Percentiles rank a stretch among this genome's conserved stretches.
Evolutionary conservation across 2,329 filamentous ascomycete species (phyloP).

Genomic region (Amylocarpus encephaloides): DNA sequence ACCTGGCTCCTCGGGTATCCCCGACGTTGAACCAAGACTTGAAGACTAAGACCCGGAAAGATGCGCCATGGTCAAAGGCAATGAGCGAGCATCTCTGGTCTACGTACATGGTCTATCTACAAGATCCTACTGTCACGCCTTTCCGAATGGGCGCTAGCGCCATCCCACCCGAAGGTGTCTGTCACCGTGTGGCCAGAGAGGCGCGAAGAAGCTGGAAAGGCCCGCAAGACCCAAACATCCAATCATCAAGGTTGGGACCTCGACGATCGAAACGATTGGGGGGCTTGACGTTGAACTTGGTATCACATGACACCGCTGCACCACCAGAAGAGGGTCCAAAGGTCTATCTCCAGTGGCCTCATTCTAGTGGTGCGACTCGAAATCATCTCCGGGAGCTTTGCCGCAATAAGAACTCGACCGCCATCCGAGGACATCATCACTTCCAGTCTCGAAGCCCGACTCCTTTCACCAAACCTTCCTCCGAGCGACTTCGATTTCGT

Average conservation of each 20-base stretch:
- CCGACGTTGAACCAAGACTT: constrained; percentile 22
- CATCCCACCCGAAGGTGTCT: constrained; percentile 59
- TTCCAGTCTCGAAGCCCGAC: constrained; percentile 48
- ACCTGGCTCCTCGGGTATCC: constrained; percentile 2
- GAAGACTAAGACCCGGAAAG: constrained; percentile 27
- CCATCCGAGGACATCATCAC: constrained; percentile 39
- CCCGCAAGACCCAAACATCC: constrained; percentile 35
- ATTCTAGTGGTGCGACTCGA: constrained; percentile 56
- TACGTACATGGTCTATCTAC: constrained; percentile 57
- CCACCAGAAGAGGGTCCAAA: constrained; percentile 43
- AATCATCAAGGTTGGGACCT: constrained; percentile 11
- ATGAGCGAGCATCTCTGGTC: constrained; percentile 63
- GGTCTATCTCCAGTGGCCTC: constrained; percentile 55
- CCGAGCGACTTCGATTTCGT: constrained; percentile 43
- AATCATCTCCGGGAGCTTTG: constrained; percentile 58
- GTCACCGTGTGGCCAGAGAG: constrained; percentile 57
- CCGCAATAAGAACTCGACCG: constrained; percentile 43
- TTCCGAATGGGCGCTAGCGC: constrained; percentile 57
- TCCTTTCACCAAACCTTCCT: constrained; percentile 46
- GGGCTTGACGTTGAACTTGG: constrained; percentile 21
- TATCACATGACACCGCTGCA: constrained; percentile 48
- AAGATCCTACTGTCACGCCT: constrained; percentile 62
- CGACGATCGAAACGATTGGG: constrained; percentile 12
- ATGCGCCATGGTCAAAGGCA: constrained; percentile 56
- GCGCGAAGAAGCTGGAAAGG: constrained; percentile 63